These are phyloP conservation scores for Helotiales sp. DNA, from an alignment of 2,329 filamentous ascomycete genomes.

Conservation along the genomic window DNA sequence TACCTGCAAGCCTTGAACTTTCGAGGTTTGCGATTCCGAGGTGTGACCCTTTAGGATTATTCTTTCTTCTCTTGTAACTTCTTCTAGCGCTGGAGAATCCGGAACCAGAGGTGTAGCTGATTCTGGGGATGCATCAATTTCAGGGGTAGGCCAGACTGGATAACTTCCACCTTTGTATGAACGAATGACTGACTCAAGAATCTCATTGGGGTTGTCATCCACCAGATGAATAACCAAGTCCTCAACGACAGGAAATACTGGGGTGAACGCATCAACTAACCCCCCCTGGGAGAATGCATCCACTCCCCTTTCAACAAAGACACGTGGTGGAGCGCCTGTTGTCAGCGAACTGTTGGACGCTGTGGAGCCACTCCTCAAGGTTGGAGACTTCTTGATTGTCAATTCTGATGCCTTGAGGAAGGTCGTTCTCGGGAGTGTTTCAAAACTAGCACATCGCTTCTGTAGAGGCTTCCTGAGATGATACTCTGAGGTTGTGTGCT, in stretches of 20 bases:
- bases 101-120: too few species aligned
- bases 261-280: conserved; percentile 27
- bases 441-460: conserved; percentile 4
- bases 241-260: conserved; percentile 54
- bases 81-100: conserved; percentile 2
- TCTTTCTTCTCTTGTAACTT: too few species aligned
- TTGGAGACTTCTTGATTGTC: conserved; percentile 34
- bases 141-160: conserved; percentile 25
- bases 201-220: conserved; percentile 41
- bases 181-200: conserved; percentile 48
- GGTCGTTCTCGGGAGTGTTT: conserved; percentile 28
- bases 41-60: too few species aligned
- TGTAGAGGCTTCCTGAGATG: conserved; percentile 9
- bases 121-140: too few species aligned
- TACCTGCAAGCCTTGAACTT: conserved; percentile 1
- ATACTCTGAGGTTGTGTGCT: conserved; percentile 17
- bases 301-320: conserved; percentile 43
- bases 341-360: conserved; percentile 7
- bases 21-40: too few species aligned
- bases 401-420: conserved; percentile 35
- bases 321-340: background rate
- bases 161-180: conserved; percentile 45
- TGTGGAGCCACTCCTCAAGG: conserved; percentile 6
- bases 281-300: conserved; percentile 34
- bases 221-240: conserved; percentile 58